Conservation (phyloP, 192 early-diverging fungal species). For the Podila epicladia region DNA sequence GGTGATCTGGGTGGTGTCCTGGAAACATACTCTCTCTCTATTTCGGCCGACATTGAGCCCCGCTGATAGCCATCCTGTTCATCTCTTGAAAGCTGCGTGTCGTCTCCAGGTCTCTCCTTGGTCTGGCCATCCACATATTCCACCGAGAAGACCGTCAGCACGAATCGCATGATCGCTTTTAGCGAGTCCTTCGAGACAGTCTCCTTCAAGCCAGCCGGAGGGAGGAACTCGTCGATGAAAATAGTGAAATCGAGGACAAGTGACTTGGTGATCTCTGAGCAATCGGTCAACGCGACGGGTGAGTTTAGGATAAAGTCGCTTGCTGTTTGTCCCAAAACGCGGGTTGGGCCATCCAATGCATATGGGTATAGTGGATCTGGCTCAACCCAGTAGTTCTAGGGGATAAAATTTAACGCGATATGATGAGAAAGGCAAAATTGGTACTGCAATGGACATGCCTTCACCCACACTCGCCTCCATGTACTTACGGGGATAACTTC, state of each 20-base stretch:
- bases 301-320: slow-evolving; percentile 30
- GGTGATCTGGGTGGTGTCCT: slow-evolving; percentile 40
- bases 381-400: slow-evolving; percentile 43
- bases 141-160: slow-evolving; percentile 25
- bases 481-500: slow-evolving; percentile 35
- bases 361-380: slow-evolving; percentile 22
- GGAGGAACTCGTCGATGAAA: slow-evolving; percentile 26
- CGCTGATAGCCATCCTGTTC: slow-evolving; percentile 4
- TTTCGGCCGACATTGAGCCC: slow-evolving; percentile 16
- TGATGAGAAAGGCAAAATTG: not conserved
- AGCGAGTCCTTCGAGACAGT: slow-evolving; percentile 8
- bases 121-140: slow-evolving; percentile 20
- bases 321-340: slow-evolving; percentile 18
- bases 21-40: slow-evolving; percentile 8
- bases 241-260: slow-evolving; percentile 19
- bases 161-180: slow-evolving; percentile 11
- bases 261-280: slow-evolving; percentile 16
- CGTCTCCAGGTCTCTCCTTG: not conserved
- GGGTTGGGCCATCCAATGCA: slow-evolving; percentile 20
- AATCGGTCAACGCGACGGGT: slow-evolving; percentile 11
- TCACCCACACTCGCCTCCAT: too few species aligned
- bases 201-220: slow-evolving; percentile 22
- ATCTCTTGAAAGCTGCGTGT: not conserved
- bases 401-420: not conserved
- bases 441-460: too few species aligned